Evolutionary conservation across 106 monocot genomes (phyloP).

Genomic region (Xerophyta viscosa): DNA sequence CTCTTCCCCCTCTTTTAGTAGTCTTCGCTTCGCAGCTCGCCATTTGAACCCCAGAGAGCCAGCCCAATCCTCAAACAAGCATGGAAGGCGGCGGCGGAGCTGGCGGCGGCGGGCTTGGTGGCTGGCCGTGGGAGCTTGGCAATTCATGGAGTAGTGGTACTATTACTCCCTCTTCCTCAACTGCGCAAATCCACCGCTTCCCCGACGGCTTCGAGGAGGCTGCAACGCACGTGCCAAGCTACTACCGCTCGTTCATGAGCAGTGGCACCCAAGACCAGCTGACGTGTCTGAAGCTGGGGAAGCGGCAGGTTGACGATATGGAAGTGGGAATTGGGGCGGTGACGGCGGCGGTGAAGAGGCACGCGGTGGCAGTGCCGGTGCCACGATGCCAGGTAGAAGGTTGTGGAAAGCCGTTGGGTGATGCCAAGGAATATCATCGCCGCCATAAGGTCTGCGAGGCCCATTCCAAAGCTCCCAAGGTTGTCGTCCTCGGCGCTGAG

Average conservation of each 20-base stretch:
- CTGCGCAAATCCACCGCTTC: not conserved
- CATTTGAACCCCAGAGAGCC: no score
- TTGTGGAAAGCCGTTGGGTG: slow-evolving; percentile 33
- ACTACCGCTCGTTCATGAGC: not conserved
- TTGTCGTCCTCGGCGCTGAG: slow-evolving; percentile 52
- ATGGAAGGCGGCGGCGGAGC: no score
- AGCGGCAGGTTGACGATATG: slow-evolving; percentile 49
- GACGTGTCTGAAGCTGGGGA: slow-evolving; percentile 71
- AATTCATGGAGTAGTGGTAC: not conserved
- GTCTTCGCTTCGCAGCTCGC: no score
- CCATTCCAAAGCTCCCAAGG: slow-evolving; percentile 63
- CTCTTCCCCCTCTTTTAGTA: no score
- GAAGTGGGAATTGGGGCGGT: not conserved
- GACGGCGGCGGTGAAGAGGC: slow-evolving; percentile 1
- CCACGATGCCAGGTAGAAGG: slow-evolving; percentile 73
- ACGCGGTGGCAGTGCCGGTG: slow-evolving; percentile 1
- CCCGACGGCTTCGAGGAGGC: no score
- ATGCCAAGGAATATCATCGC: slow-evolving; percentile 61
- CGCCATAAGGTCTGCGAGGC: slow-evolving; percentile 72
- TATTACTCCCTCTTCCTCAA: not conserved
- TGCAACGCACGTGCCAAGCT: no score
- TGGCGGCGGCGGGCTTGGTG: not conserved
- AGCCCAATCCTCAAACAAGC: no score
- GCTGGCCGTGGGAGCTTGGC: not conserved
- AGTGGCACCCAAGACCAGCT: slow-evolving; percentile 11